phyloP scores from a whole-genome alignment of 768 basidiomycete species.

The Rhizopogon vinicolor region DNA sequence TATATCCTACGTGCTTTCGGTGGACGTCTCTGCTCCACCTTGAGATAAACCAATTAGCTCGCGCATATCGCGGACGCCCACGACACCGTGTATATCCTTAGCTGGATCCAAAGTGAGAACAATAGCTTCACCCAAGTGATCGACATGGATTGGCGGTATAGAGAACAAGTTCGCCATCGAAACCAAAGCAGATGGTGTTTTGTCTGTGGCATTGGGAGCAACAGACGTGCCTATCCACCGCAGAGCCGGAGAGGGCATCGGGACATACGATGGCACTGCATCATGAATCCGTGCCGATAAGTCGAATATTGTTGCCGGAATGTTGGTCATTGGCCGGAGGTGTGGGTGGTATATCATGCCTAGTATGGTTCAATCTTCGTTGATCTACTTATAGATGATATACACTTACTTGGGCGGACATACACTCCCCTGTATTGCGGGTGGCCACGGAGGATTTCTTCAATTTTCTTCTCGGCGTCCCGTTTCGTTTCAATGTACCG shows the following conservation, averaged over 20 bases:
- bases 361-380: constrained; percentile 21
- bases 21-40: constrained; percentile 20
- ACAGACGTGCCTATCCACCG: constrained; percentile 40
- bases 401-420: constrained; percentile 79
- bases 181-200: constrained; percentile 44
- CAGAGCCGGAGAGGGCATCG: constrained; percentile 63
- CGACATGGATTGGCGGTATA: constrained; percentile 93
- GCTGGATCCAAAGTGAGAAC: constrained; percentile 54
- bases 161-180: constrained; percentile 75
- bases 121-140: constrained; percentile 87
- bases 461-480: constrained; percentile 76
- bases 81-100: constrained; percentile 53
- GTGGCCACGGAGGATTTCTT: constrained; percentile 39
- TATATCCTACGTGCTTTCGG: neutral
- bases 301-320: constrained; percentile 79
- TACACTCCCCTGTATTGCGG: constrained; percentile 64
- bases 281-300: constrained; percentile 71
- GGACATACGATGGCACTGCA: constrained; percentile 48
- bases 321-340: constrained; percentile 82
- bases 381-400: neutral
- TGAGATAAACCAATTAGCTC: constrained; percentile 65
- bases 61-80: constrained; percentile 72
- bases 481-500: constrained; percentile 94
- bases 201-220: constrained; percentile 13
- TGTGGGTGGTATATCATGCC: constrained; percentile 97